Base-by-base conservation (phyloP, 1,284 basidiomycete species). In the Amylostereum areolatum region DNA sequence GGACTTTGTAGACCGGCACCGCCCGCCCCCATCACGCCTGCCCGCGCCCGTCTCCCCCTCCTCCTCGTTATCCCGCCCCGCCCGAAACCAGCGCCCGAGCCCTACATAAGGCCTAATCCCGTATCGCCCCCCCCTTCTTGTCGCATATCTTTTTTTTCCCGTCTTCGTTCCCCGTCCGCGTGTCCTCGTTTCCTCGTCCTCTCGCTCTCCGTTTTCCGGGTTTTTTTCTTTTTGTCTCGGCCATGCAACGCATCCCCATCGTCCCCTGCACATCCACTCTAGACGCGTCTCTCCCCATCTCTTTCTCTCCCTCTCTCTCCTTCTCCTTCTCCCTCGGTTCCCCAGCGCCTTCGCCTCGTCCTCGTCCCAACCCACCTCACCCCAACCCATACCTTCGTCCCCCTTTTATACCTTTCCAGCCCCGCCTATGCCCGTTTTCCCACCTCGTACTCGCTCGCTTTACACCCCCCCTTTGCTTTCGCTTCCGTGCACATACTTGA, bases 191-290 rank as follows among this genome's bases (percentile, higher is more conserved):
- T 48, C 41, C 31, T 43, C 43, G 40, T 33, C 30, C 47, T 27
- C 52, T 43, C 50, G 32, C 55, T 48, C 46, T 45, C 53, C 43
- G 51, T 53, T 48, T 30, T n/a, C 51, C 52, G 50, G 53, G 51
- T 49, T 40, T 50, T 53, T 45, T 43, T 46, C 51, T 48, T 48
- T 47, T 52, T 43, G 51, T 54, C 48, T 52, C 34, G 30, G 43
- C 32, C 28, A 27, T 27, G 28, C n/a, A n/a, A n/a, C n/a, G n/a
- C 49, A 48, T 41, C 39, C 32, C 10, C 24, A 8, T 34, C 5
- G 7, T 10, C 11, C 29, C 11, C 34, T 8, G n/a, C 39, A 9
- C 18, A 18, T 29, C 28, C 32, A 34, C 32, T n/a, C n/a, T n/a
- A n/a, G n/a, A n/a, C 4, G 41, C 34, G 34, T 40, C 46, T 42